Base-by-base conservation (phyloP, 768 basidiomycete species). In the Hortiboletus campestris region DNA sequence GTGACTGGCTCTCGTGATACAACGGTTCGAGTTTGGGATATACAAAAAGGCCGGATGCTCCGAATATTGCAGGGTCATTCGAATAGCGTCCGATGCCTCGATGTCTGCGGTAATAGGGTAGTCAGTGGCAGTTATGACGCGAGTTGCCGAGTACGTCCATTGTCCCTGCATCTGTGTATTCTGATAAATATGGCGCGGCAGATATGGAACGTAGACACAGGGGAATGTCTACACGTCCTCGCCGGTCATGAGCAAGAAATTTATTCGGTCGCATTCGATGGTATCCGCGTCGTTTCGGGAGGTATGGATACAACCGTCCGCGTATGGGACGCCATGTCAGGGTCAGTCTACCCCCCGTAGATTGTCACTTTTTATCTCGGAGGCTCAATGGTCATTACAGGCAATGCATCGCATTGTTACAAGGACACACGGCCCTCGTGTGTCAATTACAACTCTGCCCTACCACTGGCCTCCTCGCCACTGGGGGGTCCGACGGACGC, bases 41-140 rank as follows among this genome's bases (percentile, higher is more conserved):
- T 99, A 34, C 89, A 92, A 69, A 80, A 77, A 13, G 96, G 96
- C 0, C 76, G 80, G 44, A 72, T 82, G 54, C 66, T 91, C 34
- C 77, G 82, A 17, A 76, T 86, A 8, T 76, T 99, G 32, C 71
- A 75, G 19, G 96, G 96, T 0, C 96, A 99, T 68, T 73, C 76
- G 28, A 76, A 82, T 40, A 92, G 89, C 62, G 95, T 98, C 14
- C 75, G 96, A 44, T 93, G 92, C 67, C 74, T 98, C 31, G 96
- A 98, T 69, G 86, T 94, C 12, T 87, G 83, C 61, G 96, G 93
- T 25, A 85, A 85, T 59, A 79, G 75, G 61, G 87, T 88, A 13
- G 94, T 94, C 36, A 94, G 91, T 62, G 96, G 94, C 34, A 94
- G 94, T 68, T 98, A 99, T 70, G 96, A 99, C 70, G 78, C 81